Evolutionary conservation across 441 rosid species (phyloP).

Genomic region (Adansonia madagascariensis): DNA sequence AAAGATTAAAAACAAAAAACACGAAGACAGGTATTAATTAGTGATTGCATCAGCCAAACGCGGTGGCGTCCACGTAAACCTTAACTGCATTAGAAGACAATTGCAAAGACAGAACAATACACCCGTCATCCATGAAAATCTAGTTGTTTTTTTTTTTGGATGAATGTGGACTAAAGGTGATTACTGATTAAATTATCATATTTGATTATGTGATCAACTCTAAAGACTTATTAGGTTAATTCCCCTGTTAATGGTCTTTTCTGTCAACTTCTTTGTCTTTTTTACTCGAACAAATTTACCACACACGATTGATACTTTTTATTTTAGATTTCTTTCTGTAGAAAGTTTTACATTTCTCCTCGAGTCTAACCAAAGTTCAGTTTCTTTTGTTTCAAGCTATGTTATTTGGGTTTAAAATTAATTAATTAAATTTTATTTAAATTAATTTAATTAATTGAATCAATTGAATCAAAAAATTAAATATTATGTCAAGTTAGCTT

Average conservation of each 20-base stretch:
- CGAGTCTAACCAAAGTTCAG: neutral
- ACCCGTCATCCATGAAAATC: slow-evolving; percentile 24
- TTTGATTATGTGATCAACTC: neutral
- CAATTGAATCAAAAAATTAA: no score
- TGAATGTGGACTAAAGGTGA: neutral
- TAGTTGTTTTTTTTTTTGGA: neutral
- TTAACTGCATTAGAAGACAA: slow-evolving; percentile 13
- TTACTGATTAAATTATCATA: neutral
- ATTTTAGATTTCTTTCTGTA: neutral
- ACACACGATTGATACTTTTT: neutral
- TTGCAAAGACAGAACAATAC: neutral
- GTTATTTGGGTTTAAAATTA: no score
- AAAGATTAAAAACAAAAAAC: neutral
- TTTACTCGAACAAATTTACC: neutral
- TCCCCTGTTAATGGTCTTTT: neutral
- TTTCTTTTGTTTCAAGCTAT: no score
- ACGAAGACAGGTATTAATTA: neutral
- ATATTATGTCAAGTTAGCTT: no score
- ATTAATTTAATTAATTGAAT: no score
- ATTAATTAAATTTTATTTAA: no score
- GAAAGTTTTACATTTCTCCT: neutral
- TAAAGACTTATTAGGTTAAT: neutral
- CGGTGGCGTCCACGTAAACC: slow-evolving; percentile 4
- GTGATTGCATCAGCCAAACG: neutral
- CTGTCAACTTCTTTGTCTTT: neutral